A percentile compares a stretch with the other conserved stretches of the same genome.
These are phyloP conservation scores for Podila clonocystis DNA, from an alignment of 192 early-diverging fungal genomes.

Conservation along the genomic window DNA sequence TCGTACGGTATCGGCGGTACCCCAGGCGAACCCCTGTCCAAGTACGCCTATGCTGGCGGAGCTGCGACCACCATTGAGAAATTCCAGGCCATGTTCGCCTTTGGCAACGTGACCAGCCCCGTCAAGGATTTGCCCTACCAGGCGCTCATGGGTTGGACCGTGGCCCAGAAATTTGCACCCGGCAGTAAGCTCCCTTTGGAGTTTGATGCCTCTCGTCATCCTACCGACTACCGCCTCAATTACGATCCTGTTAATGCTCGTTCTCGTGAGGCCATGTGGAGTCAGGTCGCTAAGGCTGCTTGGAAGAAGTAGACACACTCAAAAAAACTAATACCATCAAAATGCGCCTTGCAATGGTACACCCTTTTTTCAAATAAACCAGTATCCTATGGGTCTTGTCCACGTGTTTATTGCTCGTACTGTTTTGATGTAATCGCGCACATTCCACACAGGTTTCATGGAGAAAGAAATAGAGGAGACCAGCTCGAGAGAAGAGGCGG, in stretches of 20 bases:
- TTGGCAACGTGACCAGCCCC: constrained; percentile 5
- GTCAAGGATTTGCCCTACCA: constrained; percentile 5
- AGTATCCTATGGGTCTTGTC: too few species aligned
- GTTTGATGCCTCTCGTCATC: constrained; percentile 1
- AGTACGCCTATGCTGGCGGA: not conserved
- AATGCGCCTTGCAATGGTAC: too few species aligned
- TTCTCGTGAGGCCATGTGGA: constrained; percentile 6
- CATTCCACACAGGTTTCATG: too few species aligned
- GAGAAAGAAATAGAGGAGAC: too few species aligned
- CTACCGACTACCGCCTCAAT: constrained; percentile 4
- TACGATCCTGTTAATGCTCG: constrained; percentile 7
- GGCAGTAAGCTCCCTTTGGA: constrained; percentile 9
- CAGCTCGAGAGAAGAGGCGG: too few species aligned
- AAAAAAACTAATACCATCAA: too few species aligned
- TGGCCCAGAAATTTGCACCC: constrained; percentile 5
- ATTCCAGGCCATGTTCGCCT: not conserved
- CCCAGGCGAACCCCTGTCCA: constrained; percentile 2
- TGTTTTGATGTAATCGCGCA: too few species aligned
- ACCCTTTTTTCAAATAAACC: too few species aligned
- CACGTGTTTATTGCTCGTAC: too few species aligned
- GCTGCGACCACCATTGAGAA: not conserved
- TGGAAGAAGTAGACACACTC: too few species aligned
- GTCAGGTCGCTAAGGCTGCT: not conserved
- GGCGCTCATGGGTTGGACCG: not conserved
- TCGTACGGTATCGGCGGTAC: constrained; percentile 10